Evolutionary conservation across 805 yeast species (phyloP).

Genomic region (Kuraishia piskuri): DNA sequence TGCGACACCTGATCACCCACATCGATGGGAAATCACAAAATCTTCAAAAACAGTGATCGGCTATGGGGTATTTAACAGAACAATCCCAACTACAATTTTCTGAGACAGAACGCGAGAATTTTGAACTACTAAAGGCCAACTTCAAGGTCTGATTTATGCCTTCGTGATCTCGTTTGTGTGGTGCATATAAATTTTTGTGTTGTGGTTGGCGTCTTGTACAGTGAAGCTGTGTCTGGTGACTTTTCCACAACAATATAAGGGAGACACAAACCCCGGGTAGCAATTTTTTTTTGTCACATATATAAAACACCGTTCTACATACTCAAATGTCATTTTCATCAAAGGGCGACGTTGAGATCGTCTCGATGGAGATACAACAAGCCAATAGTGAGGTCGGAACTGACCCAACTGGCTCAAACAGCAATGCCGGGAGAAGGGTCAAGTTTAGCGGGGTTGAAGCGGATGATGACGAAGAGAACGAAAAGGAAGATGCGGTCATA

Average conservation of each 20-base stretch:
- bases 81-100: background rate
- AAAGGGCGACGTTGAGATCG: background rate
- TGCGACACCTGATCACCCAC: background rate
- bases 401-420: background rate
- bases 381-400: background rate
- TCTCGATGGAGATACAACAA: background rate
- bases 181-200: background rate
- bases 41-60: background rate
- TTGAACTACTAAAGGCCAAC: background rate
- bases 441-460: background rate
- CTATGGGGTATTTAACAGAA: background rate
- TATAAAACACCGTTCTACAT: background rate
- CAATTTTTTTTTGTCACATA: background rate
- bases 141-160: background rate
- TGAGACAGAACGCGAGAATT: background rate
- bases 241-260: too few relatives aligned
- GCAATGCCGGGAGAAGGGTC: background rate
- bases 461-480: background rate
- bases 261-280: too few relatives aligned
- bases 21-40: background rate
- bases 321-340: background rate
- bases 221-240: too few relatives aligned
- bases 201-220: too few relatives aligned
- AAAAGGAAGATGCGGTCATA: background rate
- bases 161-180: background rate